These are phyloP conservation scores for Fusarium avenaceum DNA, from an alignment of 2,329 filamentous ascomycete genomes.

Conservation along the genomic window DNA sequence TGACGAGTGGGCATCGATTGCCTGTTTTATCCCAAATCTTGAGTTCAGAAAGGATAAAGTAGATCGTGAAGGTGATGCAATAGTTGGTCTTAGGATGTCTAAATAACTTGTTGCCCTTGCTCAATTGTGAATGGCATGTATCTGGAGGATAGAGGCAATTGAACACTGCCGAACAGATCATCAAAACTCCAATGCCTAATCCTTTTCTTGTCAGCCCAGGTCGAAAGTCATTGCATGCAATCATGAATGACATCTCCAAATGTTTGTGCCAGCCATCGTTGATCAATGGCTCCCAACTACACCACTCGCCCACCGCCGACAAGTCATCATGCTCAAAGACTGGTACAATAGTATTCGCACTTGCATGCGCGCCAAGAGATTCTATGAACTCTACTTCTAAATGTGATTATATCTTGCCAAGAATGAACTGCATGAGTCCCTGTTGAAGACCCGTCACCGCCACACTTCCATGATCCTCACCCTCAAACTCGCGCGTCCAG, in stretches of 20 bases:
- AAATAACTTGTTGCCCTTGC: background rate
- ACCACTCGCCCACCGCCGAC: too few species aligned
- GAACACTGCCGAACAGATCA: background rate
- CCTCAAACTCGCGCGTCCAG: constrained; percentile 45
- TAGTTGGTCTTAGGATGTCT: background rate
- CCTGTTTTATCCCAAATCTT: background rate
- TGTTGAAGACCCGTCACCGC: constrained; percentile 43
- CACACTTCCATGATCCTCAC: constrained; percentile 48
- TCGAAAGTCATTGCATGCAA: background rate
- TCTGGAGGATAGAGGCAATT: background rate
- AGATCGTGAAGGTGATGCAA: background rate
- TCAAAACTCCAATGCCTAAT: rapidly evolving
- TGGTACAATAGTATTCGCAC: background rate
- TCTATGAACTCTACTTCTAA: background rate
- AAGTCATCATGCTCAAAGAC: too few species aligned
- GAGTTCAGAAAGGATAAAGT: background rate
- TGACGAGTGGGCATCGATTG: background rate
- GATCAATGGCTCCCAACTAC: background rate
- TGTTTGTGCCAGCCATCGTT: background rate
- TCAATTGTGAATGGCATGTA: background rate
- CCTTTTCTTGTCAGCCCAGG: too few species aligned
- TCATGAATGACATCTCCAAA: background rate
- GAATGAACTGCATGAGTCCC: constrained; percentile 43
- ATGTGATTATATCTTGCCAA: constrained; percentile 20
- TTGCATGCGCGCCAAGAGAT: background rate